Percentiles rank a stretch among this genome's conserved stretches.
Evolutionary conservation across 2,329 filamentous ascomycete species (phyloP).

Genomic region (Claviceps citrina): DNA sequence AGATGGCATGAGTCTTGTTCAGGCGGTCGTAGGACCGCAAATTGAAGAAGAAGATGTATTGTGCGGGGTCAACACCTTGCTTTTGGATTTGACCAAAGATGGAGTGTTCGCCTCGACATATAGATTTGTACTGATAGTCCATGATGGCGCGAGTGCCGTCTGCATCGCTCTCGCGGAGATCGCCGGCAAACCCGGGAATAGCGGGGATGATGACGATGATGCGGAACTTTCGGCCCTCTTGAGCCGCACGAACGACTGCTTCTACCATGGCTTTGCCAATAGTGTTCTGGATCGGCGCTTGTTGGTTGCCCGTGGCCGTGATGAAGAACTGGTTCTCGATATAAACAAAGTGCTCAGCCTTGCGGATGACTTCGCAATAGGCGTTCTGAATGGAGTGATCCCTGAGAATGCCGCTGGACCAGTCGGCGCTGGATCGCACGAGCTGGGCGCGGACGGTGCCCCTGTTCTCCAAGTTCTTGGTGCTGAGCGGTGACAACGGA

Average conservation of each 20-base stretch:
- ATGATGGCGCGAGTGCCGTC: slow-evolving; percentile 85
- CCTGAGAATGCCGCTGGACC: slow-evolving; percentile 77
- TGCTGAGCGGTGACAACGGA: slow-evolving; percentile 52
- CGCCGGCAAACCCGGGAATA: slow-evolving; percentile 86
- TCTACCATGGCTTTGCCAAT: slow-evolving; percentile 85
- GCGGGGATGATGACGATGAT: slow-evolving; percentile 84
- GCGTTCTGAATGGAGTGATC: slow-evolving; percentile 82
- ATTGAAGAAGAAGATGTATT: slow-evolving; percentile 91
- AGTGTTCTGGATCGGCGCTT: slow-evolving; percentile 71
- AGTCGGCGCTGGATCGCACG: slow-evolving; percentile 80
- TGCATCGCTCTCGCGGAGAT: slow-evolving; percentile 69
- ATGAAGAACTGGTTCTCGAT: slow-evolving; percentile 99
- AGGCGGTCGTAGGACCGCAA: slow-evolving; percentile 83
- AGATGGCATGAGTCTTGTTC: slow-evolving; percentile 61
- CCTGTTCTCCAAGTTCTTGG: slow-evolving; percentile 46
- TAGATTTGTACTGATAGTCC: slow-evolving; percentile 97
- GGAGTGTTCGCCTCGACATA: slow-evolving; percentile 78
- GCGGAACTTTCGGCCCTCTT: slow-evolving; percentile 74
- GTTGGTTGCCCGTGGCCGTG: slow-evolving; percentile 79
- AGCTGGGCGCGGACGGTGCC: slow-evolving; percentile 72
- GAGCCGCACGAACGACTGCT: slow-evolving; percentile 63
- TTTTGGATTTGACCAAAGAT: slow-evolving; percentile 66
- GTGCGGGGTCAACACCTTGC: slow-evolving; percentile 57
- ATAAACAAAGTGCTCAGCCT: slow-evolving; percentile 85
- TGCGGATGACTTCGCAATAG: slow-evolving; percentile 69